Base-by-base conservation (phyloP, 148 eudicot species). In the Rhododendron griersonianum region DNA sequence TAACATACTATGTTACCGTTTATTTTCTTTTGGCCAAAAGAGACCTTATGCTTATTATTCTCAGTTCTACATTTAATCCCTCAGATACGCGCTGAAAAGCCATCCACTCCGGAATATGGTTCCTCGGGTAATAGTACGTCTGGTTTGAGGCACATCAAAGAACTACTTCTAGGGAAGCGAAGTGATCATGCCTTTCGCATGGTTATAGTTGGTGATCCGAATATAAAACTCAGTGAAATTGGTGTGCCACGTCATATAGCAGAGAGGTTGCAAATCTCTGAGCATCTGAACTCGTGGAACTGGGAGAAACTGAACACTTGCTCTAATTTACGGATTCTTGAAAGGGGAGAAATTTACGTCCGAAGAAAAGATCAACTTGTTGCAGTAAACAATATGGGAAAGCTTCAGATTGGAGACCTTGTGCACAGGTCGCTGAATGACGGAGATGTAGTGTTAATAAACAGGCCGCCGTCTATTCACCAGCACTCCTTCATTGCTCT, bases 391-490 rank as follows among this genome's bases (percentile, higher is more conserved):
- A 85, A 85, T n/a, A 87, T 89, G 86, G 98, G 94, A 88, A 88
- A 92, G 80, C 91, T 95, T 84, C 88, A 90, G 47, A 84, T 84
- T 1, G 99, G 99, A 78, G 99, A 97, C 75, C 81, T 85, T 11
- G 85, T 97, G 33, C 84, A 85, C 55, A 85, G 99, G 90, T 96
- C 98, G 73, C 90, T 97, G 44, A 80, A 57, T 59, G 98, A 97
- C 85, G 98, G 99, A 78, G 99, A 97, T 90, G 87, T 93, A 39
- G 90, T 97, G 86, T 86, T 97, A 86, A 92, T 95, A 85, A 97
- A 95, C 89, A 89, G 99, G 87, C 99, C 99, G 78, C 99, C 99
- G 16, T 92, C 99, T 50, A 95, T 97, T 86, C 99, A 97, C 86
- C 94, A 95, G 41, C 99, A 97, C 74, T 97, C 99, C 30, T 87